Percentiles rank a stretch among this genome's conserved stretches.
Evolutionary conservation across 1,139 yeast species (phyloP).

Genomic region (Pneumocystis canis): DNA sequence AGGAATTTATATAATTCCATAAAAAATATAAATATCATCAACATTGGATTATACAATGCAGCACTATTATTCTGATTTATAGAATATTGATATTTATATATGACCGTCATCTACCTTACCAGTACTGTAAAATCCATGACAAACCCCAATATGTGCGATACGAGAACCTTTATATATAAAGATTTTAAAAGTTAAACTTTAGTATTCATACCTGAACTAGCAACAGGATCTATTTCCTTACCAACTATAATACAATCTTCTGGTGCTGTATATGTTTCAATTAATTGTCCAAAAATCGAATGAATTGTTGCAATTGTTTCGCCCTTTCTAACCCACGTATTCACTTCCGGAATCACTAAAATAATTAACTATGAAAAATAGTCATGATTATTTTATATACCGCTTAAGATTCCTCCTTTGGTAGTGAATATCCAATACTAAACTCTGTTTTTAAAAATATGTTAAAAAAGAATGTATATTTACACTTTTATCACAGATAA

Average conservation of each 20-base stretch:
- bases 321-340: background rate
- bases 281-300: background rate
- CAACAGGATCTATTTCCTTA: background rate
- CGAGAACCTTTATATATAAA: background rate
- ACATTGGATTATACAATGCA: background rate
- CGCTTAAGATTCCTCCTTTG: background rate
- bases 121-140: background rate
- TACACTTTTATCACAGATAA: background rate
- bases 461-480: background rate
- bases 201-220: background rate
- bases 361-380: background rate
- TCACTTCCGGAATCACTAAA: background rate
- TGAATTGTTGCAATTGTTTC: background rate
- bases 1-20: background rate
- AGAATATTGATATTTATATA: background rate
- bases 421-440: background rate
- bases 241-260: slow-evolving; percentile 1
- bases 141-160: background rate
- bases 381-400: background rate
- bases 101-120: background rate
- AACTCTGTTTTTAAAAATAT: background rate
- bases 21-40: background rate
- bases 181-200: background rate
- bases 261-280: background rate
- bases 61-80: background rate